phyloP scores from a whole-genome alignment of 352 stramenopile genomes.

The Pythium chondricola region DNA sequence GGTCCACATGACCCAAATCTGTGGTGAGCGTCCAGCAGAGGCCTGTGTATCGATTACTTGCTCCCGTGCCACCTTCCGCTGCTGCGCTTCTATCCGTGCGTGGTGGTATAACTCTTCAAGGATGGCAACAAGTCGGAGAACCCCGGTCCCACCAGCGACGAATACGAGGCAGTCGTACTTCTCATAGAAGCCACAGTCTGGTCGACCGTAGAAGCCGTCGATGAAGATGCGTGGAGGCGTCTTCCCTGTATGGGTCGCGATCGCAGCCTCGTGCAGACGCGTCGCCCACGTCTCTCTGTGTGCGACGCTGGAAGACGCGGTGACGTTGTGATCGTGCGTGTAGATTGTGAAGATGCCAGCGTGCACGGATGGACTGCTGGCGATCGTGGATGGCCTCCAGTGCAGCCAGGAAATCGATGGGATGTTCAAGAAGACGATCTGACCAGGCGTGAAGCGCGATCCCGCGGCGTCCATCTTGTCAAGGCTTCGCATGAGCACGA shows the following conservation, averaged over 20 bases:
- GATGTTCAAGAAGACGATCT: slow-evolving; percentile 26
- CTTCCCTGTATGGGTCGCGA: slow-evolving; percentile 22
- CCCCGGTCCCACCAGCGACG: slow-evolving; percentile 23
- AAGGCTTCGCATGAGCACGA: slow-evolving; percentile 7
- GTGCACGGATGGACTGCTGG: slow-evolving; percentile 17
- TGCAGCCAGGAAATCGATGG: slow-evolving; percentile 25
- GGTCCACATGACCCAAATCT: slow-evolving; percentile 26
- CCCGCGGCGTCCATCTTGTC: neutral
- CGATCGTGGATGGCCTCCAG: slow-evolving; percentile 26
- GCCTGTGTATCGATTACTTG: neutral
- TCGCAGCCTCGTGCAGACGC: slow-evolving; percentile 22
- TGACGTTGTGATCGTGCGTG: slow-evolving; percentile 5
- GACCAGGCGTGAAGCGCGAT: slow-evolving; percentile 17
- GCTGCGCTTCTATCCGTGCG: neutral
- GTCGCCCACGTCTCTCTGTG: slow-evolving; percentile 10
- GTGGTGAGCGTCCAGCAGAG: neutral
- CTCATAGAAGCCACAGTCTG: slow-evolving; percentile 17
- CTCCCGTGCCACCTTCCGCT: slow-evolving; percentile 3
- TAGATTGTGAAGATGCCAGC: slow-evolving; percentile 23
- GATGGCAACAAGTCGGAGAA: slow-evolving; percentile 17
- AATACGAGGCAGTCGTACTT: slow-evolving; percentile 29
- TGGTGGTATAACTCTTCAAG: slow-evolving; percentile 24
- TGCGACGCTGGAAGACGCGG: neutral
- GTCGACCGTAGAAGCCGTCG: slow-evolving; percentile 25
- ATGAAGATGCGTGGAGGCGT: slow-evolving; percentile 19